Percentiles rank a stretch among this genome's conserved stretches.
Evolutionary conservation across 2,329 filamentous ascomycete genomes (phyloP).

Genomic region (Exophiala alcalophila): DNA sequence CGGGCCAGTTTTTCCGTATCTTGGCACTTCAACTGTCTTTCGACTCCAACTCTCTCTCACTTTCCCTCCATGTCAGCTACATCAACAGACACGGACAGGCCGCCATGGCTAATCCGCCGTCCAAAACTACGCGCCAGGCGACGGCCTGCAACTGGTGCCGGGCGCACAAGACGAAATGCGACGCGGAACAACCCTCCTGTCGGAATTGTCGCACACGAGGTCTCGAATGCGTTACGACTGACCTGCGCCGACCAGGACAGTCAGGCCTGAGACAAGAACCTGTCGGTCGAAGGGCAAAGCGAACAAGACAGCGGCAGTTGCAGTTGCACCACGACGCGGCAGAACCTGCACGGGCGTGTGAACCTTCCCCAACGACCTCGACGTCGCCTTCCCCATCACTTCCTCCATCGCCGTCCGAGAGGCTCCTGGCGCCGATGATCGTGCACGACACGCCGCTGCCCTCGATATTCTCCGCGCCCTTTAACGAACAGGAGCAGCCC

Average conservation of each 20-base stretch:
- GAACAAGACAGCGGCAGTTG: no score
- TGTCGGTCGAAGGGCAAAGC: no score
- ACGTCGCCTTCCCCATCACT: slow-evolving; percentile 3
- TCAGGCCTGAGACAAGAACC: slow-evolving; percentile 1
- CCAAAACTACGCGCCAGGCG: no score
- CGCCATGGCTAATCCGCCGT: no score
- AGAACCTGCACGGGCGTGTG: no score
- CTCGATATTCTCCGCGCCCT: slow-evolving; percentile 9
- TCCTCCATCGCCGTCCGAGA: slow-evolving; percentile 8
- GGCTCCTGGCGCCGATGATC: slow-evolving; percentile 8
- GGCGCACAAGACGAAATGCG: slow-evolving; percentile 33
- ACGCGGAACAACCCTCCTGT: slow-evolving; percentile 33
- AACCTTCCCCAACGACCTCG: no score
- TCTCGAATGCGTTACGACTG: slow-evolving; percentile 29
- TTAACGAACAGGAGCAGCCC: not conserved
- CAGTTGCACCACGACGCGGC: no score
- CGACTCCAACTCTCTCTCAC: no score
- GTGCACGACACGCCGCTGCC: slow-evolving; percentile 4
- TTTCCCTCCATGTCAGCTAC: no score
- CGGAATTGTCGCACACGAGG: slow-evolving; percentile 32
- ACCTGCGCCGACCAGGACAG: slow-evolving; percentile 29
- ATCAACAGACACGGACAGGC: no score
- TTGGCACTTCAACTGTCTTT: no score
- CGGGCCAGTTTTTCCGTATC: no score
- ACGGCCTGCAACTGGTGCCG: slow-evolving; percentile 33